These are phyloP conservation scores for Canariomyces notabilis DNA, from an alignment of 2,329 filamentous ascomycete species.

Conservation along the genomic window DNA sequence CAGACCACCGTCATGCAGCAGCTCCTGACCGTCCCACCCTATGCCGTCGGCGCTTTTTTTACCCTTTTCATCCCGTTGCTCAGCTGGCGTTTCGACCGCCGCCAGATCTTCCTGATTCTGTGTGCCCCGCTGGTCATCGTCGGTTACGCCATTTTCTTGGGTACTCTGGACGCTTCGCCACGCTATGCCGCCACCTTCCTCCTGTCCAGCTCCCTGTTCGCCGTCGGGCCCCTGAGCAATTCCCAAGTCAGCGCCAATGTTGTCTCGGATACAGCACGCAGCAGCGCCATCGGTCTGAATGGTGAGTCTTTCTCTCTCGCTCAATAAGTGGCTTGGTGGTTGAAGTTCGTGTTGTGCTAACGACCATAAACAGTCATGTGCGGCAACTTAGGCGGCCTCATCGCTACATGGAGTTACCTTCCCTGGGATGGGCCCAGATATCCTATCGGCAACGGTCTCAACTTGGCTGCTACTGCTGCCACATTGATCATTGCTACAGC, in stretches of 20 bases:
- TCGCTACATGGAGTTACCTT: slow-evolving; percentile 59
- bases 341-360: not conserved
- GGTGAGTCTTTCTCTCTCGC: slow-evolving; percentile 5
- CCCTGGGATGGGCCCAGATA: slow-evolving; percentile 60
- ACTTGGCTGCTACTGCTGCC: slow-evolving; percentile 56
- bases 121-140: slow-evolving; percentile 57
- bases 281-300: slow-evolving; percentile 29
- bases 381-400: slow-evolving; percentile 30
- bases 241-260: slow-evolving; percentile 64
- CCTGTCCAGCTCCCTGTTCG: slow-evolving; percentile 57
- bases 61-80: slow-evolving; percentile 54
- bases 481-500: slow-evolving; percentile 47
- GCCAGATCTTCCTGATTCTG: slow-evolving; percentile 55
- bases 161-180: slow-evolving; percentile 42
- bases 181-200: slow-evolving; percentile 66
- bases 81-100: slow-evolving; percentile 53
- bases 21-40: slow-evolving; percentile 65
- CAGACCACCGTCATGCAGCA: slow-evolving; percentile 56
- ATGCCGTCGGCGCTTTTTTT: slow-evolving; percentile 61
- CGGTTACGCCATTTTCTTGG: slow-evolving; percentile 66
- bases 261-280: slow-evolving; percentile 61
- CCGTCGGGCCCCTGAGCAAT: slow-evolving; percentile 59
- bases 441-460: slow-evolving; percentile 65
- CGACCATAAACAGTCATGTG: slow-evolving; percentile 21
- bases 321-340: not conserved